Base-by-base conservation (phyloP, 2,329 filamentous ascomycete genomes). In the Claviceps spartinae region DNA sequence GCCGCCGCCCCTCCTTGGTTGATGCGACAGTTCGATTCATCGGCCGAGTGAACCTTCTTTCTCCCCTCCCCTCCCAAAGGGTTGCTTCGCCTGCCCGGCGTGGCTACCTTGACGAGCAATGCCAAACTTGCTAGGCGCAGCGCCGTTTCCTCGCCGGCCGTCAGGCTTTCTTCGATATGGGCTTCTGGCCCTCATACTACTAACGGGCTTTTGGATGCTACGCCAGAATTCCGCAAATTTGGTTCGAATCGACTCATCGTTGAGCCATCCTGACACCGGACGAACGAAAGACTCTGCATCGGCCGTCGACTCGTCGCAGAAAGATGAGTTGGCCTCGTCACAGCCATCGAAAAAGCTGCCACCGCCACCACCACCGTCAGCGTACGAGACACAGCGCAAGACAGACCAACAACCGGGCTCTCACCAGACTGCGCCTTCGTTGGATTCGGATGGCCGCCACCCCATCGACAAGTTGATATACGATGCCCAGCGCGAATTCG, bases 381-480 rank as follows among this genome's bases (percentile, higher is more conserved):
- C 24, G 5, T 13, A 40, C 26, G 11, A 13, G 16, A 43, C 49
- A 26, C 41, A 48, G 34, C 43, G 42, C 44, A 47, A 54, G 34
- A 18, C 47, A 14, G 48, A 48, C 43, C 47, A 42, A 45, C 46
- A 44, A 2, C 48, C 55, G 38, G 47, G 24, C 41, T 34, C 46
- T 18, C 46, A 52, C 20, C 49, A 50, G n/a, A 41, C 42, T 22
- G 2, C 20, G 5, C 18, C 52, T 2, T 37, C 49, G 5, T 22
- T 20, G 20, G 48, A 40, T 13, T 54, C 51, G 7, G 52, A 55
- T 26, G 48, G 52, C 37, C 50, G 47, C 18, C 76, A 79, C 56
- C 74, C 76, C n/a, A 79, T 80, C 58, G 75, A 77, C 55, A 63
- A 65, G 9, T 67, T 79, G 24, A 72, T 79, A n/a, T 63, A 64